A percentile compares a stretch with the other conserved stretches of the same genome.
phyloP scores from a whole-genome alignment of 2,329 filamentous ascomycete species.

The Pseudophaeomoniella oleicola region DNA sequence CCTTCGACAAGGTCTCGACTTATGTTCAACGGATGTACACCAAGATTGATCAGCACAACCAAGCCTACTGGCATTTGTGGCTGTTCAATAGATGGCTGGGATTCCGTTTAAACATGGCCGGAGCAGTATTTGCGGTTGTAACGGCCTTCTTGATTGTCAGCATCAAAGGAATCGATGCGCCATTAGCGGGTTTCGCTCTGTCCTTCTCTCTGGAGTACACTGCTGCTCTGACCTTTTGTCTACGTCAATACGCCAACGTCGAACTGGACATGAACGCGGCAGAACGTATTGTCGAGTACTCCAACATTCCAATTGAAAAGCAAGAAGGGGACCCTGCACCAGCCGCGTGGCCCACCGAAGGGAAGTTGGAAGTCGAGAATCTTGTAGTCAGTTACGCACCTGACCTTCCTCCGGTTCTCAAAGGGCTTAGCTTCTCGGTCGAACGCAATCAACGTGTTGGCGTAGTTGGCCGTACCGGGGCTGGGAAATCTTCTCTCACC shows the following conservation, averaged over 20 bases:
- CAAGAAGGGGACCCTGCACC: slow-evolving; percentile 47
- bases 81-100: slow-evolving; percentile 66
- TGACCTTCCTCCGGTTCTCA: slow-evolving; percentile 56
- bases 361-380: slow-evolving; percentile 56
- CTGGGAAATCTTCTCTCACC: slow-evolving; percentile 63
- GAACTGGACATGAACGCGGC: slow-evolving; percentile 69
- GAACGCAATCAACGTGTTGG: slow-evolving; percentile 55
- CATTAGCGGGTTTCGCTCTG: slow-evolving; percentile 61
- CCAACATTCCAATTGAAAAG: slow-evolving; percentile 51
- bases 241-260: slow-evolving; percentile 53
- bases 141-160: slow-evolving; percentile 51
- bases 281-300: slow-evolving; percentile 64
- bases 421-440: slow-evolving; percentile 52
- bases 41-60: slow-evolving; percentile 53
- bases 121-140: slow-evolving; percentile 51
- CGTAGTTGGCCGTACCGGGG: slow-evolving; percentile 65
- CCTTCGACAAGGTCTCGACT: slow-evolving; percentile 52
- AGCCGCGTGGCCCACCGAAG: slow-evolving; percentile 61
- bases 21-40: slow-evolving; percentile 58
- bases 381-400: slow-evolving; percentile 58
- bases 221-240: slow-evolving; percentile 46
- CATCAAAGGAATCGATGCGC: slow-evolving; percentile 47
- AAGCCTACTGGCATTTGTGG: slow-evolving; percentile 53
- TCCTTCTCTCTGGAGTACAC: slow-evolving; percentile 61
- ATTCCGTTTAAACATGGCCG: slow-evolving; percentile 56